Conservation (phyloP, 179 eudicot species). For the Camellia oleifera region DNA sequence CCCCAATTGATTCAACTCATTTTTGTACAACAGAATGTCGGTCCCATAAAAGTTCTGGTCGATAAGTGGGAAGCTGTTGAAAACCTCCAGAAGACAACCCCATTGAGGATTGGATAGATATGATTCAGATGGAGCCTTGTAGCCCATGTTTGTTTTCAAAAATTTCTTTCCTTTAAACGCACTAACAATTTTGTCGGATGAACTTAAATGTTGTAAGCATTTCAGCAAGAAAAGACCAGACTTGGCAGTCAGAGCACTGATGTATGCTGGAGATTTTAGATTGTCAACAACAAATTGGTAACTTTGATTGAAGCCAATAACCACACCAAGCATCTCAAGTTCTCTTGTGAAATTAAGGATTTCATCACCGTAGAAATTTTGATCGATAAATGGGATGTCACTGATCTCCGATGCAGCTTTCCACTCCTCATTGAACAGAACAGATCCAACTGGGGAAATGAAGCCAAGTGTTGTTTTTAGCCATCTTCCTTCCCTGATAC, state of each 20-base stretch:
- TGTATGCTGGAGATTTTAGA: conserved; percentile 31
- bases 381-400: conserved; percentile 52
- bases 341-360: conserved; percentile 37
- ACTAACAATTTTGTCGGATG: conserved; percentile 28
- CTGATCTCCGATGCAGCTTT: conserved; percentile 39
- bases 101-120: conserved; percentile 44
- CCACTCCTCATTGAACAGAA: conserved; percentile 47
- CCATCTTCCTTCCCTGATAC: conserved; percentile 44
- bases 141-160: conserved; percentile 46
- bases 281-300: conserved; percentile 40
- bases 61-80: conserved; percentile 45
- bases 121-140: conserved; percentile 41
- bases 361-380: conserved; percentile 40
- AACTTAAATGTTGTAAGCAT: conserved; percentile 30
- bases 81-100: conserved; percentile 59
- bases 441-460: conserved; percentile 40
- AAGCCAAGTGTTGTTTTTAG: conserved; percentile 49
- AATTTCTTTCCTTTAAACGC: conserved; percentile 40
- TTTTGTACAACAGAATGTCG: conserved; percentile 25
- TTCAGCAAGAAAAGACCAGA: conserved; percentile 36
- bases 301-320: conserved; percentile 27
- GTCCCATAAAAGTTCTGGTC: conserved; percentile 43
- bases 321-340: conserved; percentile 50
- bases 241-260: conserved; percentile 25
- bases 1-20: conserved; percentile 43